These are phyloP conservation scores for Sindora glabra DNA, from an alignment of 306 rosid species.

Conservation along the genomic window DNA sequence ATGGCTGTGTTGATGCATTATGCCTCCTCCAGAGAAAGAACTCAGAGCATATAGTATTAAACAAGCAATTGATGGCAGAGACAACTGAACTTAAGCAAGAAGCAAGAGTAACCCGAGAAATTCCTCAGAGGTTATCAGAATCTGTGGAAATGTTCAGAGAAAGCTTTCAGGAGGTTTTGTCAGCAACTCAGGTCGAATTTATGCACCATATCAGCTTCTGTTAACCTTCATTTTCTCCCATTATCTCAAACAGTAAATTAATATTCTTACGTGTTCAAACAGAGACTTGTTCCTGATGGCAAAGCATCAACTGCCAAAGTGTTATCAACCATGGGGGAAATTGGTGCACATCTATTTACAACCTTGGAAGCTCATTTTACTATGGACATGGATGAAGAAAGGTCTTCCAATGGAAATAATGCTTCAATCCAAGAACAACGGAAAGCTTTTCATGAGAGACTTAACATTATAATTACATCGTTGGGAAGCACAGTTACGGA, in stretches of 20 bases:
- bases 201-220: constrained; percentile 10
- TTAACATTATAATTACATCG: constrained; percentile 41
- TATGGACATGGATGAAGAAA: constrained; percentile 24
- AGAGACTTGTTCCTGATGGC: constrained; percentile 43
- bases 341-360: constrained; percentile 49
- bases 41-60: constrained; percentile 39
- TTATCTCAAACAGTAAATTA: constrained; percentile 5
- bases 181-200: constrained; percentile 51
- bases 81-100: constrained; percentile 45
- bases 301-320: constrained; percentile 39
- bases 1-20: neutral
- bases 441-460: constrained; percentile 39
- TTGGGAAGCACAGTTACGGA: constrained; percentile 33
- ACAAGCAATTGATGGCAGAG: constrained; percentile 32
- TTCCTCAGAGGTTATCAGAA: constrained; percentile 42
- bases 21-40: constrained; percentile 49
- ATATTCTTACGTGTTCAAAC: constrained; percentile 20
- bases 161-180: constrained; percentile 51
- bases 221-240: constrained; percentile 1
- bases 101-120: constrained; percentile 36
- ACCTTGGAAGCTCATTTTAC: constrained; percentile 53
- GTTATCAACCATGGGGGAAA: constrained; percentile 58
- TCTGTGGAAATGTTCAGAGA: constrained; percentile 50
- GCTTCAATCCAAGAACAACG: constrained; percentile 42
- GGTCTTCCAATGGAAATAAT: constrained; percentile 20